Conservation (phyloP, 2,329 filamentous ascomycete genomes). For the Celoporthe dispersa region DNA sequence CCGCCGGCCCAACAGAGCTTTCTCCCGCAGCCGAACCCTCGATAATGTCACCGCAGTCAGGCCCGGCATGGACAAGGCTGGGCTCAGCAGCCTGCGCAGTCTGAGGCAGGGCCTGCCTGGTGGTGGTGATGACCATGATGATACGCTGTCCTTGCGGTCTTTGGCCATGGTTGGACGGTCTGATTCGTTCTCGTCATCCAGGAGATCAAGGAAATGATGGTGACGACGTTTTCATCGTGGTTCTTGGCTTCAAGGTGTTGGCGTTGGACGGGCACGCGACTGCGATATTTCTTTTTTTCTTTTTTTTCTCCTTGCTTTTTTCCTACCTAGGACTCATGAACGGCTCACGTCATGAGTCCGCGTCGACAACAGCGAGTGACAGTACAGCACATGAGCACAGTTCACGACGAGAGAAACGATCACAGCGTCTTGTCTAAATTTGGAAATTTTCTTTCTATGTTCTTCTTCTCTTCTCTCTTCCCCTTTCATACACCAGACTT, state of each 20-base stretch:
- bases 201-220: constrained; percentile 19
- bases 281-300: not conserved
- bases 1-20: constrained; percentile 7
- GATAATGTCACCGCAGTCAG: constrained; percentile 20
- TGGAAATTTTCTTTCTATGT: not conserved
- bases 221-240: not conserved
- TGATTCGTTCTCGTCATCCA: constrained; percentile 21
- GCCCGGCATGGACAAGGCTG: constrained; percentile 28
- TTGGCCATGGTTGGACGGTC: constrained; percentile 28
- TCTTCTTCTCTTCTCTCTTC: not conserved
- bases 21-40: constrained; percentile 14
- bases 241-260: not conserved
- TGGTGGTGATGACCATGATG: constrained; percentile 26
- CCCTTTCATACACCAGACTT: not conserved
- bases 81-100: constrained; percentile 24
- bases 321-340: not conserved
- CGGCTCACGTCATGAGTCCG: not conserved
- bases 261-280: not conserved
- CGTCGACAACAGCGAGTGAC: not conserved
- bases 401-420: not conserved
- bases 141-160: constrained; percentile 25
- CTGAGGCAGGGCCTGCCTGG: constrained; percentile 23
- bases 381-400: not conserved
- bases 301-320: not conserved
- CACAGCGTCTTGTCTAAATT: not conserved